These are phyloP conservation scores for Stagonosporopsis vannaccii DNA, from an alignment of 2,329 filamentous ascomycete genomes.

Conservation along the genomic window DNA sequence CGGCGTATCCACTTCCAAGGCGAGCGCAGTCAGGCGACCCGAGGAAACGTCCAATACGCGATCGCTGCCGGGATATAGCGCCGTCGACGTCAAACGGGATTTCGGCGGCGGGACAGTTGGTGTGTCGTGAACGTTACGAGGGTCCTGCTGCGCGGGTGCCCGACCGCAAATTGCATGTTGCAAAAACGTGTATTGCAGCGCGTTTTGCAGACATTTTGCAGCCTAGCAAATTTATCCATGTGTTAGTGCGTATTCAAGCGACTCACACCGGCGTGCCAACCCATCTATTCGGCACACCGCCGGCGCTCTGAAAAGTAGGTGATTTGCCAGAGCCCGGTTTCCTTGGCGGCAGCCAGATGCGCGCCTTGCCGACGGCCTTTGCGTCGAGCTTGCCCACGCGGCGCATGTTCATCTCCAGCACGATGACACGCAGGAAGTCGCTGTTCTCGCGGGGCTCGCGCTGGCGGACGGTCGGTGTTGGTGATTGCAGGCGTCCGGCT, in stretches of 20 bases:
- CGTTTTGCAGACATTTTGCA: not conserved
- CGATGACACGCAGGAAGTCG: constrained; percentile 69
- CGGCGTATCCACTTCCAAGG: constrained; percentile 8
- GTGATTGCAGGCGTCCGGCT: constrained; percentile 51
- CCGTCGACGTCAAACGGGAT: constrained; percentile 18
- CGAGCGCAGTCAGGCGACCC: constrained; percentile 25
- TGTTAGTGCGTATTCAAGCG: constrained; percentile 15
- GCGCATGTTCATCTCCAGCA: constrained; percentile 73
- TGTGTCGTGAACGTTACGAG: constrained; percentile 14
- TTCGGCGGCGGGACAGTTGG: constrained; percentile 11
- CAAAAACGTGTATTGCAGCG: not conserved
- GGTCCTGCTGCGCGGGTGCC: constrained; percentile 26
- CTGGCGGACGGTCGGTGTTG: constrained; percentile 58
- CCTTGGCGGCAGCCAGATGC: constrained; percentile 68
- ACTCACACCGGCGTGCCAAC: constrained; percentile 35
- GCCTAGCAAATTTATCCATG: constrained; percentile 17
- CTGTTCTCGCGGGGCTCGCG: constrained; percentile 70
- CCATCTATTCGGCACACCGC: constrained; percentile 49
- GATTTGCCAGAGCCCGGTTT: constrained; percentile 42
- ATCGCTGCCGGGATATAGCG: constrained; percentile 23
- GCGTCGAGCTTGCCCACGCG: constrained; percentile 67
- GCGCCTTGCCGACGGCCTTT: constrained; percentile 62
- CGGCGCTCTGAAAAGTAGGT: constrained; percentile 32
- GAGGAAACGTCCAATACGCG: constrained; percentile 24
- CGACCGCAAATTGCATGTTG: constrained; percentile 19